Evolutionary conservation across 805 yeast species (phyloP), one percentile per base, ranked within the genome.

Genomic region (Millerago galiae): DNA sequence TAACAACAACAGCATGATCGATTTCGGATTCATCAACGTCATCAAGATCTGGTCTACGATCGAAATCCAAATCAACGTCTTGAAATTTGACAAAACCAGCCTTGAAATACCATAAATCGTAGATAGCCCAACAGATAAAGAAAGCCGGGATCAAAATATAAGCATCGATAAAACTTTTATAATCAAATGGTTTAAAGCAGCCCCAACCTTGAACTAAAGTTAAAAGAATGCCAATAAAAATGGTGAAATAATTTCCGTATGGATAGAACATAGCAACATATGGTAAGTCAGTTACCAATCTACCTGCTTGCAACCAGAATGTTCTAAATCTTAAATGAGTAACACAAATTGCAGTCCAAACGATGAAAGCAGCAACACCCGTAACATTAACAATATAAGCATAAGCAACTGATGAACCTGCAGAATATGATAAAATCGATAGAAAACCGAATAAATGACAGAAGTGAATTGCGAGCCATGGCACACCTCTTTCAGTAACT

Each of bases 331-430:
- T 70, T 42, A 81, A 61, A 61, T 82, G 89, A 7, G 80, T 66
- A 30, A 73, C 61, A 26, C 79, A 70, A 46, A 83, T 80, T 55
- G 76, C 71, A 28, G 77, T 71, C 90, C 90, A 81, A 18, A 84
- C 70, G 47, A 82, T 77, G 51, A 83, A 74, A 34, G 90, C 89
- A 11, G 87, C 79, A 36, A 82, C 83, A 37, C 85, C 84, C 13
- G 85, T 73, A 50, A 83, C 81, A 57, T 79, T 81, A 50, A 82
- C 67, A 44, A 83, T 69, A 86, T 89, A 83, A 50, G 70, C 62
- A 63, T 83, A 83, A 17, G 81, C 89, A 7, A 71, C 68, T 24
- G 62, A 58, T 44, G 85, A 83, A 42, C 74, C 67, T 16, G 66
- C 58, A 6, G 79, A 70, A 37, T 64, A 56, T 5, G 77, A 76